Base-by-base conservation (phyloP, 208 protist species). In the Lotmaria passim region DNA sequence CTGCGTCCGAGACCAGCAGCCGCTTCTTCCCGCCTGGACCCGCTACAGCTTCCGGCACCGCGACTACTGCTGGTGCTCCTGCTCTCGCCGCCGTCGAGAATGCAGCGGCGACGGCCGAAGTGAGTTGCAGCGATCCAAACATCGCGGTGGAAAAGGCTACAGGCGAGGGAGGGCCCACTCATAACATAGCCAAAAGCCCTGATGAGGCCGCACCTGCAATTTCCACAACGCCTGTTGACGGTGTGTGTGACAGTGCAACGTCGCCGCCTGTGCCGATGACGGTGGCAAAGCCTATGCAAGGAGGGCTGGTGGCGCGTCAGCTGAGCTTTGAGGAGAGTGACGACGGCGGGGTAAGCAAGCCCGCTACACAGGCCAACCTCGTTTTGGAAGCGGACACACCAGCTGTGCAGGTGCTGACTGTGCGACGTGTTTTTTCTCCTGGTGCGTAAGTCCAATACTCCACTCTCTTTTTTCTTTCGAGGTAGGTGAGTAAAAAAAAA, bases 271-370 rank as follows among this genome's bases (percentile, higher is more conserved):
- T 19, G 12, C 48, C 71, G 19, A 24, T 30, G 41, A 77, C 71
- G 10, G 63, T 77, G 14, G 71, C 71, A 1, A 77, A 77, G 57
- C 71, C 63, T 7, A 48, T 71, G 10, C 39, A 60, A 19, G 57
- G 52, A 19, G 57, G 28, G n/a, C 15, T 61, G 23, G 63, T 71
- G 26, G 71, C 71, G 2, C 71, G 71, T 17, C 71, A 77, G 63
- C 57, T 77, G 41, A 58, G 63, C 31, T 77, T 67, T 17, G 71
- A 71, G 1, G 71, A 77, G 38, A 62, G 58, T 2, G 31, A 23
- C 23, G 63, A 59, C 5, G n/a, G 8, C 12, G 8, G 19, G 8
- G 0, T 12, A 51, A 51, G 41, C 48, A 39, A 36, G 7, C 7
- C 36, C 11, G 3, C 38, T 2, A n/a, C 17, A 6, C 51, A 38